Base-by-base conservation (phyloP, 768 basidiomycete species). In the Psilocybe tampanensis region DNA sequence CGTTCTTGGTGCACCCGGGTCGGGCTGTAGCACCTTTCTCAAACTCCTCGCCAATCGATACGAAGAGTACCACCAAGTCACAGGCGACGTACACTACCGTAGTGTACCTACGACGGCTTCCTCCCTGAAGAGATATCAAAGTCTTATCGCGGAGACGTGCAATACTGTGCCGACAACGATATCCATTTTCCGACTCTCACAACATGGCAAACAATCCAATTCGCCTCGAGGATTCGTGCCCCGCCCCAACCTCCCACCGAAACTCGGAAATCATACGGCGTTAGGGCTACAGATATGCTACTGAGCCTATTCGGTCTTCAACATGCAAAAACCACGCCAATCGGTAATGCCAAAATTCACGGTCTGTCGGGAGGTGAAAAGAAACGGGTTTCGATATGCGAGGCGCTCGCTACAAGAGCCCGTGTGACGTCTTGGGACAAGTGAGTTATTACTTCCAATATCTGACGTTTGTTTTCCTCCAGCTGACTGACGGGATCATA, bases 111-210 rank as follows among this genome's bases (percentile, higher is more conserved):
- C 68, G 90, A 92, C 64, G 86, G 90, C 0, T 78, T 95, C 55
- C 70, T 84, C 0, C 83, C 90, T 2, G 72, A 82, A 1, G 82
- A 91, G 41, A 79, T 95, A 52, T 59, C 68, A 49, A 79, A 82
- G 56, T 80, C 82, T 51, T 89, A 84, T 68, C 86, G 88, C 2
- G 94, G 93, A 29, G 92, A 92, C 66, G 86, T 92, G 1, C 82
- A 84, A 49, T 94, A 92, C 69, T 87, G 82, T 59, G 89, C 90
- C 0, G 92, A 92, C 72, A 92, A 93, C 67, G 92, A 95, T 67
- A 76, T 90, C 9, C 92, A 95, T 67, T 90, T 95, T 64, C 89
- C 93, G 2, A 91, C 89, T 12, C 79, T 97, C 18, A 90, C 89
- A 12, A 90, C 93, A 24, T 80, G 82, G 52, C 82, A 93, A 66